phyloP scores from a whole-genome alignment of 108 stramenopile genomes.

The Mediolabrus comicus region DNA sequence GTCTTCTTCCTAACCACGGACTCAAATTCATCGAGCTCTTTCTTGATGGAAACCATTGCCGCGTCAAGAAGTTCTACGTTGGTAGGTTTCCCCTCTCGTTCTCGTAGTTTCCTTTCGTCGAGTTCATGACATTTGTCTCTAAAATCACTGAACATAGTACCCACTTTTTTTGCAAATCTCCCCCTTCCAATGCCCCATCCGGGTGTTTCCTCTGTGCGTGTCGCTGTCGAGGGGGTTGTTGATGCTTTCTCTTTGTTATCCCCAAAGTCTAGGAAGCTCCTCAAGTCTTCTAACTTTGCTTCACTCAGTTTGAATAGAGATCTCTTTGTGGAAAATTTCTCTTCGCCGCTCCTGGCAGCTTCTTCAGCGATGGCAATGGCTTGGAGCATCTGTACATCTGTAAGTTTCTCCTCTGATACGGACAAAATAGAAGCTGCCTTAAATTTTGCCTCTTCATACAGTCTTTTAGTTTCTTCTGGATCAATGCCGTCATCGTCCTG shows the following conservation, averaged over 20 bases:
- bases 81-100: slow-evolving; percentile 20
- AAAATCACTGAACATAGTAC: slow-evolving; percentile 29
- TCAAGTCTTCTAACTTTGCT: slow-evolving; percentile 45
- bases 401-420: slow-evolving; percentile 38
- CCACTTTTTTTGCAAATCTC: slow-evolving; percentile 31
- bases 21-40: slow-evolving; percentile 43
- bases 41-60: slow-evolving; percentile 36
- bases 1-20: slow-evolving; percentile 12
- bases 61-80: slow-evolving; percentile 29
- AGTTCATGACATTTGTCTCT: slow-evolving; percentile 41
- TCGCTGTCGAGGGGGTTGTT: background rate
- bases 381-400: slow-evolving; percentile 50
- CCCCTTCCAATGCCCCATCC: slow-evolving; percentile 45
- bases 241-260: background rate
- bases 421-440: slow-evolving; percentile 46
- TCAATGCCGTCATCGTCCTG: slow-evolving; percentile 30
- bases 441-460: slow-evolving; percentile 43
- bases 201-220: background rate
- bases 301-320: slow-evolving; percentile 39
- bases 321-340: slow-evolving; percentile 43
- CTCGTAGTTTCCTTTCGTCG: slow-evolving; percentile 27
- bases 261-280: slow-evolving; percentile 30
- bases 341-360: slow-evolving; percentile 40
- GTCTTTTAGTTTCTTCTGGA: slow-evolving; percentile 29
- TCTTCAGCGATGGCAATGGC: slow-evolving; percentile 48